Percentiles rank a stretch among this genome's conserved stretches.
These are phyloP conservation scores for Piper betle DNA, from an alignment of 164 flowering plant genomes.

Conservation along the genomic window DNA sequence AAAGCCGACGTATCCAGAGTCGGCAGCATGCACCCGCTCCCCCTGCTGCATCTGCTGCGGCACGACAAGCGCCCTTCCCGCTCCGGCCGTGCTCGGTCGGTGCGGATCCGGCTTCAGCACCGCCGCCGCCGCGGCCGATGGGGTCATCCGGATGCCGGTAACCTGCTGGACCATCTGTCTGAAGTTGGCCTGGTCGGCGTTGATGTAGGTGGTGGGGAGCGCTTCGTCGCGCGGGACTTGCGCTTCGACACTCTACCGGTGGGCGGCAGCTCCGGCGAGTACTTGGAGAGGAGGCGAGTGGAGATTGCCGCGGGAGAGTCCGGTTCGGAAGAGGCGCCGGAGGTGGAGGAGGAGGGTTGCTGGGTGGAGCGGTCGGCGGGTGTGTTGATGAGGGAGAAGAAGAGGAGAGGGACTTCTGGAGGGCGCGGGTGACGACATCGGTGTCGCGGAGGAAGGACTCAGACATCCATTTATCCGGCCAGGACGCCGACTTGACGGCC, in stretches of 20 bases:
- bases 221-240: slow-evolving; percentile 67
- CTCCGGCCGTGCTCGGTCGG: slow-evolving; percentile 22
- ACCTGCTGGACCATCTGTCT: slow-evolving; percentile 98
- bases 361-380: neutral
- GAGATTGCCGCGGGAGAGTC: slow-evolving; percentile 1
- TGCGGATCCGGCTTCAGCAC: slow-evolving; percentile 73
- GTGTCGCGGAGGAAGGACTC: slow-evolving; percentile 52
- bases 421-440: slow-evolving; percentile 55
- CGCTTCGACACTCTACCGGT: slow-evolving; percentile 49
- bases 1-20: slow-evolving; percentile 71
- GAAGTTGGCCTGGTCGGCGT: slow-evolving; percentile 81
- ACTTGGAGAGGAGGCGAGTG: slow-evolving; percentile 4
- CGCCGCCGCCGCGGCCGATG: slow-evolving; percentile 15
- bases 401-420: slow-evolving; percentile 37
- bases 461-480: slow-evolving; percentile 44
- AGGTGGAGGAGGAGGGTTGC: neutral
- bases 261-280: slow-evolving; percentile 3
- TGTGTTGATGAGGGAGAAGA: neutral
- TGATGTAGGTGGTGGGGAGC: slow-evolving; percentile 69
- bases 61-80: slow-evolving; percentile 26
- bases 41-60: slow-evolving; percentile 66
- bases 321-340: slow-evolving; percentile 6
- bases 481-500: slow-evolving; percentile 27
- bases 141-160: slow-evolving; percentile 50
- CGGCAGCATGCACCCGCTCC: slow-evolving; percentile 38